Evolutionary conservation across 139 green algal species (phyloP), one percentile per base, ranked within the genome.

Genomic region (Chlorella sp.): DNA sequence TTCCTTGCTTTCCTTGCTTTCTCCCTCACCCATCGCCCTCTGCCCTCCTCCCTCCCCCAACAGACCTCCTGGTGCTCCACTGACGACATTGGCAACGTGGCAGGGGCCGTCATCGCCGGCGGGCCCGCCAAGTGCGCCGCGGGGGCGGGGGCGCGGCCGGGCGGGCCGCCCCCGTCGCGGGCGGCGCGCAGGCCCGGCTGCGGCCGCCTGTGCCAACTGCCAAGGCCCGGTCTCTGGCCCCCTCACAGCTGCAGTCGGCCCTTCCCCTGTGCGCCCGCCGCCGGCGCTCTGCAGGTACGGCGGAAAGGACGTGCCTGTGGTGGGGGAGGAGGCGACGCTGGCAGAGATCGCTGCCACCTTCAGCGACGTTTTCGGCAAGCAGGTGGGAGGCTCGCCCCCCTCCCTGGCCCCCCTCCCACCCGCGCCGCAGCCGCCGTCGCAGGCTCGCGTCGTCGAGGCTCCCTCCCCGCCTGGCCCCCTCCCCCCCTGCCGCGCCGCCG

Each of bases 71-170:
- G 76, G 76, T 76, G 66, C 55, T 23, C 40, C 14, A 68, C 64
- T 1, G 38, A 21, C 21, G 76, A 82, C 55, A 82, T 82, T 42
- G 76, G 76, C 35, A 66, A 41, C 8, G 76, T 82, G 61, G 76
- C 76, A 31, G 76, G 67, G 2, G 76, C 65, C 17, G 63, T 76
- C 27, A 76, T 82, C 40, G 42, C 43, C 8, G 69, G 21, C 6
- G 76, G 76, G 11, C 76, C 67, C 4, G 45, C 33, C 8, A 21
- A 48, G 35, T 77, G 31, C 6, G 76, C 38, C 27, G 48, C 25
- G 2, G 38, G 69, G 70, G n/a, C 48, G 40, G 40, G 56, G 27
- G 56, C 56, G 15, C 46, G 17, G 14, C 14, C 14, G 14, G 17
- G 17, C 46, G 46, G 14, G 17, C 17, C 46, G 14, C 46, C 17